These are phyloP conservation scores for Trichopus zeylanicus DNA, from an alignment of 116 monocot species.

Conservation along the genomic window DNA sequence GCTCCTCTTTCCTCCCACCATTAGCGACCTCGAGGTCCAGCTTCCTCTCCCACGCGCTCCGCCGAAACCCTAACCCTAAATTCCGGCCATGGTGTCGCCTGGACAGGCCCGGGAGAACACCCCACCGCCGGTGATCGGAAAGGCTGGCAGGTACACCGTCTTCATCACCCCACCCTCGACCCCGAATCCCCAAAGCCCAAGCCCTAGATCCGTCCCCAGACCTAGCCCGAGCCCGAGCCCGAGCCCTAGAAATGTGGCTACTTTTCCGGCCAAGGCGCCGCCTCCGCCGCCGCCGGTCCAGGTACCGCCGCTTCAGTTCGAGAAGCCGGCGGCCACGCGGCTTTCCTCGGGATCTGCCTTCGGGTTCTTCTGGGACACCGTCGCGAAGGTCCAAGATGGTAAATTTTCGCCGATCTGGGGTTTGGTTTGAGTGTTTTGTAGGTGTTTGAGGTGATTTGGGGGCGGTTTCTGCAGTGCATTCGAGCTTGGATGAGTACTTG, in stretches of 20 bases:
- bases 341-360: constrained; percentile 16
- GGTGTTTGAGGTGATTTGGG: not conserved
- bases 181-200: constrained; percentile 7
- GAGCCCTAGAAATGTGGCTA: not conserved
- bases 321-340: not conserved
- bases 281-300: constrained; percentile 25
- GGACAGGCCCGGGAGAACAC: constrained; percentile 26
- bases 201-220: not conserved
- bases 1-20: constrained; percentile 1
- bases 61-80: not conserved
- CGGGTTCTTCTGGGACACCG: constrained; percentile 61
- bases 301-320: constrained; percentile 62
- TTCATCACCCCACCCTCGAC: constrained; percentile 57
- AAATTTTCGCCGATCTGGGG: constrained; percentile 10
- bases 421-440: not conserved
- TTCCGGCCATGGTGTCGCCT: constrained; percentile 14
- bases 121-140: constrained; percentile 63
- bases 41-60: not conserved
- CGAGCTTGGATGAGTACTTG: constrained; percentile 52
- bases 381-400: constrained; percentile 61
- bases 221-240: not conserved
- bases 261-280: constrained; percentile 16
- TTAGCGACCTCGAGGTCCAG: not conserved
- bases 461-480: constrained; percentile 34
- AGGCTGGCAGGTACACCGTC: constrained; percentile 52